phyloP scores from a whole-genome alignment of 2,329 filamentous ascomycete species.

The Neodidymelliopsis sp. region DNA sequence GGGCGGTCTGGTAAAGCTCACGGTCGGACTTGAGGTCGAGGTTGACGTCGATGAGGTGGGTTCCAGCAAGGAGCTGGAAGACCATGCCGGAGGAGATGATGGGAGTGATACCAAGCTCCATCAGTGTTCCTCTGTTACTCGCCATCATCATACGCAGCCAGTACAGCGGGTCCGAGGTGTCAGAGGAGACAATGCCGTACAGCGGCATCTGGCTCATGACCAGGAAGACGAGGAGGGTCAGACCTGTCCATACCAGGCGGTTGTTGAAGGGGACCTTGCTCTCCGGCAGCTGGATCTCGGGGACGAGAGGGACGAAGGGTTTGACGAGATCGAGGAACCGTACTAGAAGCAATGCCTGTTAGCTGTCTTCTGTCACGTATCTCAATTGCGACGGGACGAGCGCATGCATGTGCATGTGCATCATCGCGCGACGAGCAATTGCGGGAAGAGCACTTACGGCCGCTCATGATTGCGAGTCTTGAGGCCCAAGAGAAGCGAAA shows the following conservation, averaged over 20 bases:
- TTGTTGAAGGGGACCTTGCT: slow-evolving; percentile 99
- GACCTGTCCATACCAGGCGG: slow-evolving; percentile 61
- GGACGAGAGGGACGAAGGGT: slow-evolving; percentile 98
- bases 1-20: slow-evolving; percentile 99
- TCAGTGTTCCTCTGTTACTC: slow-evolving; percentile 94
- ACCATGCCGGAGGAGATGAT: slow-evolving; percentile 99
- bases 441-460: slow-evolving; percentile 58
- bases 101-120: slow-evolving; percentile 94
- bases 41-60: slow-evolving; percentile 99
- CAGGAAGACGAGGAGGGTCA: slow-evolving; percentile 95
- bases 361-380: slow-evolving; percentile 25
- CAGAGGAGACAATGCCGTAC: slow-evolving; percentile 98
- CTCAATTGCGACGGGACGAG: slow-evolving; percentile 11
- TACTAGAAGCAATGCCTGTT: slow-evolving; percentile 64
- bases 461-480: slow-evolving; percentile 62
- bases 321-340: slow-evolving; percentile 99
- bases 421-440: slow-evolving; percentile 14
- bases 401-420: slow-evolving; percentile 8
- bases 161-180: slow-evolving; percentile 96
- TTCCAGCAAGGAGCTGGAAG: slow-evolving; percentile 99
- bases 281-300: slow-evolving; percentile 86
- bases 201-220: slow-evolving; percentile 98
- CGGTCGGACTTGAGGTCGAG: slow-evolving; percentile 99
- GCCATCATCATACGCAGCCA: slow-evolving; percentile 99
- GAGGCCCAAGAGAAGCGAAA: slow-evolving; percentile 43